Conservation (phyloP, 164 flowering plant species). For the Stephania japonica region DNA sequence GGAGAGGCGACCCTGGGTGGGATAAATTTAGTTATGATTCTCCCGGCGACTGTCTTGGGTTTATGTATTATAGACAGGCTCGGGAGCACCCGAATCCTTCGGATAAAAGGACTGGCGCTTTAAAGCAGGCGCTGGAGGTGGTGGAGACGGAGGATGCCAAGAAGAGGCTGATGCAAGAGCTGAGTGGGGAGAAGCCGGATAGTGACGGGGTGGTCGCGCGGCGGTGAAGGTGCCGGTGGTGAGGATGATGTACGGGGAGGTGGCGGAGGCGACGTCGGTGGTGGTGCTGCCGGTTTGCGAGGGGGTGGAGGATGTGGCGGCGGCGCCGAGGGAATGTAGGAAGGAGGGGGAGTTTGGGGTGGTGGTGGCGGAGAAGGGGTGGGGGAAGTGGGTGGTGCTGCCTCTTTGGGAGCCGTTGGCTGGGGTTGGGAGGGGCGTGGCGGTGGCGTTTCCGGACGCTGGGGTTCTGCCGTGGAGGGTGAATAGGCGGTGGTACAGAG, state of each 20-base stretch:
- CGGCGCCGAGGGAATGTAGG: slow-evolving; percentile 52
- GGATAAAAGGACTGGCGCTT: slow-evolving; percentile 25
- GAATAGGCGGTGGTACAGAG: slow-evolving; percentile 59
- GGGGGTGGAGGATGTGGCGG: slow-evolving; percentile 41
- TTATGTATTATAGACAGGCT: slow-evolving; percentile 57
- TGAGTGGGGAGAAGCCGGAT: slow-evolving; percentile 24
- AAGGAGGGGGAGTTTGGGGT: slow-evolving; percentile 61
- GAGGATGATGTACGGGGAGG: slow-evolving; percentile 69
- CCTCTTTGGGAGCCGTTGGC: slow-evolving; percentile 70
- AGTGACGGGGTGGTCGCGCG: slow-evolving; percentile 17
- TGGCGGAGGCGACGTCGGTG: slow-evolving; percentile 57
- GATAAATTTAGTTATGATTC: slow-evolving; percentile 35
- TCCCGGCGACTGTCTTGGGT: slow-evolving; percentile 78
- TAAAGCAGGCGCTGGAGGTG: slow-evolving; percentile 47
- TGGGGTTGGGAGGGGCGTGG: slow-evolving; percentile 50
- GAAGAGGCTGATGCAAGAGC: slow-evolving; percentile 29
- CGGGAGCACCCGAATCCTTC: slow-evolving; percentile 44
- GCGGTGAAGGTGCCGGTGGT: slow-evolving; percentile 67
- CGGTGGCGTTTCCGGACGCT: slow-evolving; percentile 54
- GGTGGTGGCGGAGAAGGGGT: slow-evolving; percentile 68
- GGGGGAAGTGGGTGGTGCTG: slow-evolving; percentile 79
- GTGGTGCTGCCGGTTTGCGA: slow-evolving; percentile 58
- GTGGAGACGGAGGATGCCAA: slow-evolving; percentile 53
- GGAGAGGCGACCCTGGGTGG: slow-evolving; percentile 63
- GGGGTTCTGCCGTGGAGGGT: slow-evolving; percentile 79